Evolutionary conservation across 768 basidiomycete genomes (phyloP), one percentile per base, ranked within the genome.

Genomic region (Boletus rubroflammeus): DNA sequence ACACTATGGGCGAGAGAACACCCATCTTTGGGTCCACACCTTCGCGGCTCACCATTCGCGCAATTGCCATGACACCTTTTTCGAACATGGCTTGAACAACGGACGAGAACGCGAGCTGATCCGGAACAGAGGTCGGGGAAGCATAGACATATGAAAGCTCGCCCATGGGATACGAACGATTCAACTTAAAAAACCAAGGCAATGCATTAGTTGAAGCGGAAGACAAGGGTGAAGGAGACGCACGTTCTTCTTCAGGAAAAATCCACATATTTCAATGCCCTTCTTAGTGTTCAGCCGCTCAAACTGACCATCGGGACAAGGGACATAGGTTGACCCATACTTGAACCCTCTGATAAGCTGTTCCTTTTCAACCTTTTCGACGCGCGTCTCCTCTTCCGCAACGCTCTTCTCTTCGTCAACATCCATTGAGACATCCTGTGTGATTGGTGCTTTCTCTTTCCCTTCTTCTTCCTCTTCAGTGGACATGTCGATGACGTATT

Each of bases 131-230:
- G 2, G 65, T 64, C 0, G 85, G 80, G 58, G 91, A 86, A 0
- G 84, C 90, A 83, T 86, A 96, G 36, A 97, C 75, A 61, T 92
- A 95, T 46, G 85, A 82, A 29, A 96, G 76, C 70, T 98, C 95
- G 13, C 88, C 84, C 81, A 97, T 87, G 25, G 82, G 74, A 28
- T 84, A 78, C 60, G 93, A 90, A 31, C 92, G 82, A 50, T 90
- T 88, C 71, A 93, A 86, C 93, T 95, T 95, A 60, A 42, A 45
- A 36, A 21, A 44, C 42, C 19, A 39, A 34, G 50, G 47, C 41
- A 51, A 52, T 38, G 6, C 25, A 29, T 23, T 8, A 21, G 13
- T 40, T 28, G 3, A 32, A 19, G 6, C 36, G 17, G 21, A 36
- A 25, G 23, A 46, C 21, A 54, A 17, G 55, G 19, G 42, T 36